Evolutionary conservation across 2,329 filamentous ascomycete genomes (phyloP).

Genomic region (Microsporum audouinii): DNA sequence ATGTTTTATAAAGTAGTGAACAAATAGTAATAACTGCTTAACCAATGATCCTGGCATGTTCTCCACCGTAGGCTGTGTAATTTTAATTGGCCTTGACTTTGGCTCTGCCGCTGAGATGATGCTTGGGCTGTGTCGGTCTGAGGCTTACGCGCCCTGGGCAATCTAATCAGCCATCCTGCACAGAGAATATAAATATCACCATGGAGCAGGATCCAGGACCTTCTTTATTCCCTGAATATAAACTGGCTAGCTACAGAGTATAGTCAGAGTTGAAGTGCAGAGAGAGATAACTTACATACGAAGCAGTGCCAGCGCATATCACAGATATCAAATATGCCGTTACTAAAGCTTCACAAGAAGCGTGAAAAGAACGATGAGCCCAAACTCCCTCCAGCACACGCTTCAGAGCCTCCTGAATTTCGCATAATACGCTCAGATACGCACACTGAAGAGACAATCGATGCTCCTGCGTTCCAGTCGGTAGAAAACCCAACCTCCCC

Average conservation of each 20-base stretch:
- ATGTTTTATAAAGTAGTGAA: too few species aligned
- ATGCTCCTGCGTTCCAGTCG: slow-evolving; percentile 44
- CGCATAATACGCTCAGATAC: slow-evolving; percentile 80
- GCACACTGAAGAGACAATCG: slow-evolving; percentile 63
- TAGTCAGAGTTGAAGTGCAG: not conserved
- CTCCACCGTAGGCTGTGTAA: not conserved
- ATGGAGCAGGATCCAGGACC: not conserved
- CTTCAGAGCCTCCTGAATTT: slow-evolving; percentile 51
- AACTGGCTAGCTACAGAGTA: not conserved
- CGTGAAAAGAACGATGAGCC: slow-evolving; percentile 35
- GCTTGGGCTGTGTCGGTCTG: not conserved
- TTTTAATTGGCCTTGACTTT: not conserved
- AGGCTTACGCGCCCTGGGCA: slow-evolving; percentile 3
- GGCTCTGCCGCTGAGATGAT: not conserved
- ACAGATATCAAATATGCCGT: slow-evolving; percentile 38
- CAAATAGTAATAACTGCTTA: too few species aligned
- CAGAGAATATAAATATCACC: not conserved
- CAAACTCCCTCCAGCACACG: slow-evolving; percentile 6
- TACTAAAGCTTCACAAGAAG: slow-evolving; percentile 50
- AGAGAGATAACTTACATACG: too few species aligned
- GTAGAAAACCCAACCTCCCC: slow-evolving; percentile 12
- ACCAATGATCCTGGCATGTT: not conserved
- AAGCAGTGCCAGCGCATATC: too few species aligned
- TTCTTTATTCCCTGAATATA: not conserved
- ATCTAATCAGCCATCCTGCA: not conserved